Evolutionary conservation across 2,329 filamentous ascomycete species (phyloP), one percentile per base, ranked within the genome.

Genomic region (Pseudocercospora eumusae): DNA sequence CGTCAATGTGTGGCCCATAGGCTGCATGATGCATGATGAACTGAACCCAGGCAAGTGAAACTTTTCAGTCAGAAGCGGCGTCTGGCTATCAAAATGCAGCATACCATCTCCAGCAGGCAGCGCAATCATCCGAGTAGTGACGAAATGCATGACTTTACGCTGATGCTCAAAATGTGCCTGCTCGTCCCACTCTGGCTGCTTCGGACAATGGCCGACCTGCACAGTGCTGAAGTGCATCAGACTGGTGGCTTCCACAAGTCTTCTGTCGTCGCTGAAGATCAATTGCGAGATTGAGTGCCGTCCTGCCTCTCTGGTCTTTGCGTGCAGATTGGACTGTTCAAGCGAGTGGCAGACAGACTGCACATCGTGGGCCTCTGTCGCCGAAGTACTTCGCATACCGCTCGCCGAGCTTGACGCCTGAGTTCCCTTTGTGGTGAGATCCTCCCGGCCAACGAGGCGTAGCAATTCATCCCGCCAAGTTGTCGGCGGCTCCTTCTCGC

Each of bases 21-120:
- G 95, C 73, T 92, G 95, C 81, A 99, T 93, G 8, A 95, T 82
- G 72, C 93, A 97, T 57, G 91, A 92, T 36, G 96, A 83, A 66
- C 93, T 96, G 78, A 99, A 99, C 0, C 93, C 93, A 54, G 90
- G 86, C 49, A 97, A 89, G 13, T 89, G 88, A 69, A 96, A 92
- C 71, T 93, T 96, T 74, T 99, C 95, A 0, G 95, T 99, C 56
- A 98, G 81, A 15, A 99, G 81, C 10, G 96, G 96, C 61, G 90
- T 89, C 36, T 93, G 89, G 59, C 93, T 87, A 68, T 91, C 91
- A 76, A 91, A 99, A 74, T 93, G 91, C 59, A 98, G 81, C 76
- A 99, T 86, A 1, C 89, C 93, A 64, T 93, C 88, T 1, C 96
- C 96, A 5, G 91, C 85, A 1, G 95, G 91, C 57, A 97, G 89